phyloP scores from a whole-genome alignment of 1,284 basidiomycete species.

The Trametes sp. region DNA sequence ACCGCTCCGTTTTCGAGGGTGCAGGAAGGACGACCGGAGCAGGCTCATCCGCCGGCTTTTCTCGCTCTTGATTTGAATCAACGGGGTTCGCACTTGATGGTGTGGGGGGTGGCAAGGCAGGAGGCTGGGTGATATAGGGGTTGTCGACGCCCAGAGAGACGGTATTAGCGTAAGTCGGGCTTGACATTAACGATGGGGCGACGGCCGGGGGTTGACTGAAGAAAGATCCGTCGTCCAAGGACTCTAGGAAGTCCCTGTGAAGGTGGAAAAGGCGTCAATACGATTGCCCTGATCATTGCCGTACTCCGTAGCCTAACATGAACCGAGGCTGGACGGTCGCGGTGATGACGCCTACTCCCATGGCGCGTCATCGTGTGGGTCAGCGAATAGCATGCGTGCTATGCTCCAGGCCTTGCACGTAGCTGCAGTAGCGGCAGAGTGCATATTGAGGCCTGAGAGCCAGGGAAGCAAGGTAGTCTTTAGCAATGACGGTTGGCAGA shows the following conservation, averaged over 20 bases:
- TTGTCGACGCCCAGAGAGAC: conserved; percentile 41
- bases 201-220: conserved; percentile 63
- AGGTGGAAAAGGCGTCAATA: background rate
- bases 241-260: conserved; percentile 81
- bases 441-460: too few relatives aligned
- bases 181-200: conserved; percentile 56
- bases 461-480: too few relatives aligned
- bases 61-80: conserved; percentile 24
- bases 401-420: too few relatives aligned
- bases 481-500: too few relatives aligned
- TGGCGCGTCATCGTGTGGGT: too few relatives aligned
- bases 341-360: too few relatives aligned
- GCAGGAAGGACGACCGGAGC: conserved; percentile 61
- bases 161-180: conserved; percentile 47
- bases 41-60: conserved; percentile 41
- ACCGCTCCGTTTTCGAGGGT: conserved; percentile 84
- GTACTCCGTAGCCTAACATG: too few relatives aligned
- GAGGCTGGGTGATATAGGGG: conserved; percentile 34
- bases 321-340: too few relatives aligned
- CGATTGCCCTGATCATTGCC: too few relatives aligned
- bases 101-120: conserved; percentile 12
- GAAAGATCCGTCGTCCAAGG: conserved; percentile 76
- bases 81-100: background rate
- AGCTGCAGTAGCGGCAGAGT: too few relatives aligned
- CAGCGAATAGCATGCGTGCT: too few relatives aligned